A percentile compares a stretch with the other conserved stretches of the same genome.
These are phyloP conservation scores for Ophiostoma quercus DNA, from an alignment of 2,329 filamentous ascomycete genomes.

Conservation along the genomic window DNA sequence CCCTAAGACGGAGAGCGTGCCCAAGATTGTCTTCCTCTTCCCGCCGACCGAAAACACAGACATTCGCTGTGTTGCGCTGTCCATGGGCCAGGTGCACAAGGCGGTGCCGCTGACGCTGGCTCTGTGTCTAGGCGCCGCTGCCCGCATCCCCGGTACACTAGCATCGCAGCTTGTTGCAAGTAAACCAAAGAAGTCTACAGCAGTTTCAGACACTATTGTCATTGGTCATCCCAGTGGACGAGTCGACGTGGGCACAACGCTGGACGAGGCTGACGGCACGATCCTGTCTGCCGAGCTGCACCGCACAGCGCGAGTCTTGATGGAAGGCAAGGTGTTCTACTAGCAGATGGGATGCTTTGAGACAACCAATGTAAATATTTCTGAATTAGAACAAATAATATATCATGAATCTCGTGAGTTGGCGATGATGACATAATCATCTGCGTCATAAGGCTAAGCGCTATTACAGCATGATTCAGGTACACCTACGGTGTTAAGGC, in stretches of 20 bases:
- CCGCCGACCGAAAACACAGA: slow-evolving; percentile 29
- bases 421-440: background rate
- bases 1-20: slow-evolving; percentile 36
- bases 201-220: background rate
- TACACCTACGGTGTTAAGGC: background rate
- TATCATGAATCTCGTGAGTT: background rate
- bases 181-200: background rate
- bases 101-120: slow-evolving; percentile 41
- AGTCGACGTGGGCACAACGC: slow-evolving; percentile 43
- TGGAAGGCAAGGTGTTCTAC: slow-evolving; percentile 47
- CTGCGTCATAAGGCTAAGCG: background rate
- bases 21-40: slow-evolving; percentile 45
- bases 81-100: slow-evolving; percentile 44
- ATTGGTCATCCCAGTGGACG: slow-evolving; percentile 46
- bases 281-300: slow-evolving; percentile 43
- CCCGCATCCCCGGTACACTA: slow-evolving; percentile 40
- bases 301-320: slow-evolving; percentile 45
- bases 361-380: too few species aligned
- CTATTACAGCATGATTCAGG: background rate
- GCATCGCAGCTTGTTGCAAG: slow-evolving; percentile 33
- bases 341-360: background rate
- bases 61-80: slow-evolving; percentile 44
- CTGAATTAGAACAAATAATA: background rate
- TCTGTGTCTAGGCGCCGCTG: slow-evolving; percentile 39
- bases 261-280: slow-evolving; percentile 33